Conservation (phyloP, 2,329 filamentous ascomycete genomes). For the Monilinia laxa region DNA sequence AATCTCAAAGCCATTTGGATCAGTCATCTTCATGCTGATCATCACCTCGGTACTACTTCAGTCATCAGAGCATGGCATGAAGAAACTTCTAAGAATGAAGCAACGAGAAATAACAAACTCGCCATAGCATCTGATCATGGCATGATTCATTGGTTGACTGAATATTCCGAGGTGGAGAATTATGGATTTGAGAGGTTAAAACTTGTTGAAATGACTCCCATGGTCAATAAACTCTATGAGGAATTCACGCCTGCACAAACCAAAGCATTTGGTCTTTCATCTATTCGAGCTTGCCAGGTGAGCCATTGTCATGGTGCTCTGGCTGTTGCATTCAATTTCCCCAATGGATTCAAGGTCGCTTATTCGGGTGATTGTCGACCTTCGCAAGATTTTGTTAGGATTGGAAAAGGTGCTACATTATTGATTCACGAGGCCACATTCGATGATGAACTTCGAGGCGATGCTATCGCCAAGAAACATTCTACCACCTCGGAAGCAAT, state of each 20-base stretch:
- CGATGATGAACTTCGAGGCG: constrained; percentile 75
- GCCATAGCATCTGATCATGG: constrained; percentile 66
- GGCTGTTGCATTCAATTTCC: constrained; percentile 75
- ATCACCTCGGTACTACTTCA: constrained; percentile 81
- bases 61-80: constrained; percentile 80
- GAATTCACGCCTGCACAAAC: constrained; percentile 45
- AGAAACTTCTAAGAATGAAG: constrained; percentile 47
- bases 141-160: constrained; percentile 75
- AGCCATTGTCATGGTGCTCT: constrained; percentile 77
- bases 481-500: constrained; percentile 86
- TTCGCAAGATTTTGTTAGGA: constrained; percentile 63
- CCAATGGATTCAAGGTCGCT: constrained; percentile 77
- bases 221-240: constrained; percentile 32
- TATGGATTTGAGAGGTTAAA: constrained; percentile 61
- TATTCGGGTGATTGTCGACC: constrained; percentile 96
- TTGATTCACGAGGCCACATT: constrained; percentile 97
- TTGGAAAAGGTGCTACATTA: constrained; percentile 74
- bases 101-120: constrained; percentile 48
- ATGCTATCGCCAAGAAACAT: constrained; percentile 87
- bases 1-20: constrained; percentile 86
- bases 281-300: constrained; percentile 67
- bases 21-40: constrained; percentile 93
- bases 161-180: constrained; percentile 77
- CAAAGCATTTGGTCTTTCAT: constrained; percentile 58
- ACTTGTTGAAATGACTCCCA: constrained; percentile 30